These are phyloP conservation scores for Colletotrichum sidae DNA, from an alignment of 2,329 filamentous ascomycete species.

Conservation along the genomic window DNA sequence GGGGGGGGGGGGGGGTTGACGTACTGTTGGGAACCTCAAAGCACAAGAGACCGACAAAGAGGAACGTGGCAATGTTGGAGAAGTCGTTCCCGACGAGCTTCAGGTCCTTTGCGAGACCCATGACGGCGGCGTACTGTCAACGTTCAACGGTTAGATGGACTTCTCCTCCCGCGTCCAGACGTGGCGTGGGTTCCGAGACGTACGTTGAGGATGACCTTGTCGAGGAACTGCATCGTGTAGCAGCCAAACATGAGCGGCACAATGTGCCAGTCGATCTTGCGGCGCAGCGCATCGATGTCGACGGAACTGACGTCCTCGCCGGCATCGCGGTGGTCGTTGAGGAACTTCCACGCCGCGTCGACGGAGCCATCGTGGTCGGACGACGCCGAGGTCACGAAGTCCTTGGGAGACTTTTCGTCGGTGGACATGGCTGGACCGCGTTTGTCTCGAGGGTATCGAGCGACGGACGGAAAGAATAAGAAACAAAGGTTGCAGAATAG, in stretches of 20 bases:
- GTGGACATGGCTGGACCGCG: conserved; percentile 40
- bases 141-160: conserved; percentile 14
- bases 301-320: conserved; percentile 47
- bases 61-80: conserved; percentile 69
- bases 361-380: conserved; percentile 44
- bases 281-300: conserved; percentile 59
- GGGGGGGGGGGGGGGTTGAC: conserved; percentile 26
- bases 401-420: conserved; percentile 41
- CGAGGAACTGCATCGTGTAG: conserved; percentile 73
- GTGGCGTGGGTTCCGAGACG: conserved; percentile 40
- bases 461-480: neutral
- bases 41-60: conserved; percentile 71
- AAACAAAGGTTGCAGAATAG: neutral
- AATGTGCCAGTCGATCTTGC: conserved; percentile 69
- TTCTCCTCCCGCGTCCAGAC: neutral
- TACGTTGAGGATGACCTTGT: conserved; percentile 73
- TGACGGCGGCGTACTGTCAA: conserved; percentile 72
- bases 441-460: conserved; percentile 1
- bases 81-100: conserved; percentile 70
- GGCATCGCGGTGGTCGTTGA: conserved; percentile 54
- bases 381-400: conserved; percentile 33
- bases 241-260: conserved; percentile 71
- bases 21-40: conserved; percentile 70
- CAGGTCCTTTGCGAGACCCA: conserved; percentile 69
- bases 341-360: conserved; percentile 60